These are phyloP conservation scores for Penstemon davidsonii DNA, from an alignment of 257 asterid genomes.

Conservation along the genomic window DNA sequence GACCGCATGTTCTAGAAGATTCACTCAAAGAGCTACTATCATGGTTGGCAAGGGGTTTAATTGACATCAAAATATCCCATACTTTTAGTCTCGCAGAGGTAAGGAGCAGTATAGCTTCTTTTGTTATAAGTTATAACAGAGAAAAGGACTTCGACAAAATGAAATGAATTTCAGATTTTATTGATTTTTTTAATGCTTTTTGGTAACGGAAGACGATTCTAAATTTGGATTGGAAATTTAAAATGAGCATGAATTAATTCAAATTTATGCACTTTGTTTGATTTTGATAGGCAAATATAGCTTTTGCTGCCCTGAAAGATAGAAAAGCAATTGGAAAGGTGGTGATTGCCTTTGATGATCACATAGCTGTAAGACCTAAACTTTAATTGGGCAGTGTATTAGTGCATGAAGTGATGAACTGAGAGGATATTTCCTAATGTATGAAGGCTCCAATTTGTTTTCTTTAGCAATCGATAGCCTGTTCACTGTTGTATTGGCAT, in stretches of 20 bases:
- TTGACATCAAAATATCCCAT: conserved; percentile 72
- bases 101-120: conserved; percentile 16
- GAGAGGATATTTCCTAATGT: background rate
- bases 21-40: conserved; percentile 81
- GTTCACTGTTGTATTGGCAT: conserved; percentile 14
- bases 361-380: conserved; percentile 47
- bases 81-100: conserved; percentile 67
- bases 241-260: background rate
- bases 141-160: background rate
- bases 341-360: conserved; percentile 63
- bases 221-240: background rate
- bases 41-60: conserved; percentile 75
- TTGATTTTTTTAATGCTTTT: background rate
- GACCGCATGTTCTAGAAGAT: conserved; percentile 66
- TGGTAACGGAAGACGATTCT: too few species aligned
- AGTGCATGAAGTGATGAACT: background rate
- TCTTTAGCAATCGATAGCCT: background rate
- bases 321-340: conserved; percentile 94
- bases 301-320: conserved; percentile 77
- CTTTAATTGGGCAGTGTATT: conserved; percentile 31
- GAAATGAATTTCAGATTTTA: background rate
- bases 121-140: background rate
- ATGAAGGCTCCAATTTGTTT: background rate
- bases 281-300: conserved; percentile 70
- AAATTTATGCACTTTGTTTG: background rate